phyloP scores from a whole-genome alignment of 768 basidiomycete genomes.

The Trametes sanguinea region DNA sequence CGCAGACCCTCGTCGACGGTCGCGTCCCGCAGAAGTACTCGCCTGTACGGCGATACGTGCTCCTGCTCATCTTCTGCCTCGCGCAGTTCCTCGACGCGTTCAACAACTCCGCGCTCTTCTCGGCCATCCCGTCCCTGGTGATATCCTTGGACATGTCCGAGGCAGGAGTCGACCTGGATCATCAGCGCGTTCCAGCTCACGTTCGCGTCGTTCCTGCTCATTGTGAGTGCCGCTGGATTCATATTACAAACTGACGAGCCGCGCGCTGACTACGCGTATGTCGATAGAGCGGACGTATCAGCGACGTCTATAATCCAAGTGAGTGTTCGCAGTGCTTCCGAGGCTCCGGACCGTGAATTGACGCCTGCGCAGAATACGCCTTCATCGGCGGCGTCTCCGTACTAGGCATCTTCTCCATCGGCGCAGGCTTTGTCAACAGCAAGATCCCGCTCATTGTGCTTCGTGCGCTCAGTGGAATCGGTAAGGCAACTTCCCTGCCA shows the following conservation, averaged over 20 bases:
- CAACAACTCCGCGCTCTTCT: conserved; percentile 39
- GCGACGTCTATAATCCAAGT: conserved; percentile 38
- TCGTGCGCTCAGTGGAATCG: conserved; percentile 36
- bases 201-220: conserved; percentile 38
- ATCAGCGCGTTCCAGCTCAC: conserved; percentile 41
- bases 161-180: conserved; percentile 36
- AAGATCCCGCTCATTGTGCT: conserved; percentile 37
- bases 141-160: conserved; percentile 28
- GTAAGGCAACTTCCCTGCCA: conserved; percentile 15
- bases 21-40: conserved; percentile 29
- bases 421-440: conserved; percentile 34
- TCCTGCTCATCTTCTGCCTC: conserved; percentile 38
- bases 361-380: conserved; percentile 27
- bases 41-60: conserved; percentile 31
- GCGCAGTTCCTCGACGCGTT: conserved; percentile 42
- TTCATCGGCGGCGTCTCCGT: conserved; percentile 32
- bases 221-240: conserved; percentile 30
- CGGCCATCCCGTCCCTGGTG: conserved; percentile 35
- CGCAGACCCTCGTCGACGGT: conserved; percentile 35
- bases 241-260: too few relatives aligned
- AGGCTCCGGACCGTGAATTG: not conserved
- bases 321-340: conserved; percentile 3
- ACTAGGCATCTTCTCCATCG: conserved; percentile 34
- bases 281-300: conserved; percentile 35
- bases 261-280: not conserved